phyloP scores from a whole-genome alignment of 2,329 filamentous ascomycete genomes.

The Pseudocercospora musae region DNA sequence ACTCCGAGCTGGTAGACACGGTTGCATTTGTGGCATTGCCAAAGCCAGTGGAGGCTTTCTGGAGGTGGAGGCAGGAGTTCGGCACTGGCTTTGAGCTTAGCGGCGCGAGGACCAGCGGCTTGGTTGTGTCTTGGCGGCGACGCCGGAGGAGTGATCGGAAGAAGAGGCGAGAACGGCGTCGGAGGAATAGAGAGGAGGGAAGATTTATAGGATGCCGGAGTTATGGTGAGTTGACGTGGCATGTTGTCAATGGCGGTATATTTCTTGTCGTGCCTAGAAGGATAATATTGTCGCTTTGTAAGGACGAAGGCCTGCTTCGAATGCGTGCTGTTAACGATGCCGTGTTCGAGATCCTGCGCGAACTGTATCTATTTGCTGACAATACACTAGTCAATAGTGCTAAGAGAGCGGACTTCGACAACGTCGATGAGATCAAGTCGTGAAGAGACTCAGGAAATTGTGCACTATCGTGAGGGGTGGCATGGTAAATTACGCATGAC shows the following conservation, averaged over 20 bases:
- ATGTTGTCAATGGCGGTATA: slow-evolving; percentile 15
- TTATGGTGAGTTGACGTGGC: slow-evolving; percentile 35
- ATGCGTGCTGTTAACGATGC: not conserved
- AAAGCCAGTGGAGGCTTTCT: slow-evolving; percentile 47
- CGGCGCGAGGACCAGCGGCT: slow-evolving; percentile 1
- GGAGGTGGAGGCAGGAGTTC: slow-evolving; percentile 28
- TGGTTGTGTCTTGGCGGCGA: slow-evolving; percentile 3
- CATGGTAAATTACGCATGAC: slow-evolving; percentile 4
- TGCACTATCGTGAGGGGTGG: not conserved
- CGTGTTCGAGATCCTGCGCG: not conserved
- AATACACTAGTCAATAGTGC: not conserved
- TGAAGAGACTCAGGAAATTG: not conserved
- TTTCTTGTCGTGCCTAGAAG: not conserved
- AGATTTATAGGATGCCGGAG: slow-evolving; percentile 42
- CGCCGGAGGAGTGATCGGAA: slow-evolving; percentile 23
- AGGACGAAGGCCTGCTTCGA: slow-evolving; percentile 28
- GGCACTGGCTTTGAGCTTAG: slow-evolving; percentile 16
- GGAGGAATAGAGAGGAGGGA: slow-evolving; percentile 45
- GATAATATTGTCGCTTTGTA: not conserved
- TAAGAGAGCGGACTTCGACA: not conserved
- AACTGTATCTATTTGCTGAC: not conserved
- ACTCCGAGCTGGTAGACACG: slow-evolving; percentile 47
- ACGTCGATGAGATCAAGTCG: not conserved
- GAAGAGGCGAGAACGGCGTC: slow-evolving; percentile 40
- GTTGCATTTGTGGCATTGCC: slow-evolving; percentile 53